Evolutionary conservation across 2,329 filamentous ascomycete genomes (phyloP), one percentile per base, ranked within the genome.

Genomic region (Bimuria novae-zelandiae): DNA sequence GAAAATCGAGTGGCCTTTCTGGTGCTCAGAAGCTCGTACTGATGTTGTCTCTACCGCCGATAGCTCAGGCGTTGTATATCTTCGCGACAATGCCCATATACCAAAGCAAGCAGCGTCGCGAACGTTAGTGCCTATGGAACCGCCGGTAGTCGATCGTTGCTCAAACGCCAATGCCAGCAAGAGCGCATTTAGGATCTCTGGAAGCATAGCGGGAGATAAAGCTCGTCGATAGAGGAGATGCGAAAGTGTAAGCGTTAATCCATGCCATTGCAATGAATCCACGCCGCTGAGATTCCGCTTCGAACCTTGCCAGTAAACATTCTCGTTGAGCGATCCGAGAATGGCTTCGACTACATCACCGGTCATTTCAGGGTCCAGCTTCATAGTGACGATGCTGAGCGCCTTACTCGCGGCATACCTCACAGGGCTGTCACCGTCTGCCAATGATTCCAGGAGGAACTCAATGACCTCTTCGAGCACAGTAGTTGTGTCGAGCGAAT

Each of bases 91-190:
- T 1, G 92, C 89, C 94, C 94, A 99, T 21, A 97, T 88, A 6
- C 94, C 94, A 70, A 97, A 99, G 70, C 92, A 97, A 3, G 94
- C 91, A 11, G 94, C 93, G 76, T 99, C 94, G 41, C 94, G 85
- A 14, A 99, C 92, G 62, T 95, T 96, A 1, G 90, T 88, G 1
- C 94, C 94, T 10, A 93, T 80, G 3, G 90, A 92, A 11, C 83
- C 86, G n/a, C 94, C 93, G 3, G 90, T 91, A 0, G 90, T 84
- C 40, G 88, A 89, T 53, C 92, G 84, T 66, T 96, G 91, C 72
- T 99, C 92, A 68, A 97, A 99, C 0, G 86, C 86, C 22, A 97
- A 79, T 0, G 91, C 92, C 8, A 89, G 82, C 0, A 96, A 76
- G 14, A 97, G 79, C 2, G 89, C 87, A 53, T 89, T 86, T 2